phyloP scores from a whole-genome alignment of 1,139 yeast species.

The Yamadazyma dushanensis region DNA sequence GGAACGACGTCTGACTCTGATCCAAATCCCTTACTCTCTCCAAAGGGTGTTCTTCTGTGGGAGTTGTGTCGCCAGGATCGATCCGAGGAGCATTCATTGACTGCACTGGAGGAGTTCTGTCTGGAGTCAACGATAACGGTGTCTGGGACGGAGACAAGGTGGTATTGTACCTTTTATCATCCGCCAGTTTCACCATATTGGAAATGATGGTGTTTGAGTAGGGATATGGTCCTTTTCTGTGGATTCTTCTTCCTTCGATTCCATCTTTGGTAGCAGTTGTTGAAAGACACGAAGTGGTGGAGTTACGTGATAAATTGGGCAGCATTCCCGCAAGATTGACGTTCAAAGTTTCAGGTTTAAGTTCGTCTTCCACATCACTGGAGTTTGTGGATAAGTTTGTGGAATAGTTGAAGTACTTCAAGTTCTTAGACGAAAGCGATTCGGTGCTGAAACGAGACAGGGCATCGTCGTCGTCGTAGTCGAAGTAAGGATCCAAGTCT shows the following conservation, averaged over 20 bases:
- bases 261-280: slow-evolving; percentile 77
- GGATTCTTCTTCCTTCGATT: slow-evolving; percentile 60
- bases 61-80: slow-evolving; percentile 2
- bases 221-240: slow-evolving; percentile 41
- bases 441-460: slow-evolving; percentile 20
- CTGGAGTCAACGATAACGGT: slow-evolving; percentile 1
- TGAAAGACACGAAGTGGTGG: slow-evolving; percentile 64
- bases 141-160: background rate
- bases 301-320: slow-evolving; percentile 49
- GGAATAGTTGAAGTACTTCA: slow-evolving; percentile 15
- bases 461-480: slow-evolving; percentile 13
- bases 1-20: slow-evolving; percentile 23
- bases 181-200: slow-evolving; percentile 25
- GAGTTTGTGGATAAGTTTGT: slow-evolving; percentile 31
- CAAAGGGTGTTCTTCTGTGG: background rate
- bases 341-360: slow-evolving; percentile 15
- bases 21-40: slow-evolving; percentile 1
- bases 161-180: slow-evolving; percentile 5
- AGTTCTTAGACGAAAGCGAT: slow-evolving; percentile 25
- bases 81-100: slow-evolving; percentile 3
- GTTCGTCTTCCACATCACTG: slow-evolving; percentile 20
- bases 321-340: slow-evolving; percentile 12
- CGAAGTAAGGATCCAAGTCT: slow-evolving; percentile 21
- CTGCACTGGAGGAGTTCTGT: background rate
- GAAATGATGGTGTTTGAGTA: slow-evolving; percentile 36